Conservation (phyloP, 2,329 filamentous ascomycete species). For the Pleoardoris graminearum region DNA sequence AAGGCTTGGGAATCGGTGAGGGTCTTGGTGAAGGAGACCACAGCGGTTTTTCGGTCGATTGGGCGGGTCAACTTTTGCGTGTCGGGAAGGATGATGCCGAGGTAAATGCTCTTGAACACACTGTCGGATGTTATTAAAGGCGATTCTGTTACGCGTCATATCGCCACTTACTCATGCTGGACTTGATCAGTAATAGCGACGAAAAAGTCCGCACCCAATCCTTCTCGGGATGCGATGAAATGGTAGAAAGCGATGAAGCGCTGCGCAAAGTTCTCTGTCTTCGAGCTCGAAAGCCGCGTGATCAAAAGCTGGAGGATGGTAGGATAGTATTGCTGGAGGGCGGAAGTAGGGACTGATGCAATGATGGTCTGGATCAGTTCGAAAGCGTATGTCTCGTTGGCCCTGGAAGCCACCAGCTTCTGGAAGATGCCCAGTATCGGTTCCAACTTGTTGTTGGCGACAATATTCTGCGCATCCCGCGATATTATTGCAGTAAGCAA, state of each 20-base stretch:
- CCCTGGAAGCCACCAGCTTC: constrained; percentile 78
- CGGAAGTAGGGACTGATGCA: constrained; percentile 71
- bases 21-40: constrained; percentile 91
- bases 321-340: constrained; percentile 75
- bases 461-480: constrained; percentile 71
- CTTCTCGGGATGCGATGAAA: constrained; percentile 77
- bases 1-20: constrained; percentile 85
- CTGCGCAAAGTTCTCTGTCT: constrained; percentile 80
- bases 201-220: constrained; percentile 92
- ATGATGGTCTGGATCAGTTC: constrained; percentile 86
- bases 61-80: constrained; percentile 87
- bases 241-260: constrained; percentile 96
- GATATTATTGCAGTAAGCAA: constrained; percentile 83
- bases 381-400: constrained; percentile 83
- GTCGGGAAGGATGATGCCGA: constrained; percentile 81
- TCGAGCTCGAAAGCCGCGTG: constrained; percentile 70
- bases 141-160: background rate
- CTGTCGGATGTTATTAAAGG: constrained; percentile 44
- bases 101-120: constrained; percentile 83
- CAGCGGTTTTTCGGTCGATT: constrained; percentile 88
- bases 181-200: constrained; percentile 81
- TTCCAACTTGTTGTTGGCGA: constrained; percentile 79
- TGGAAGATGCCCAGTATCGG: constrained; percentile 95
- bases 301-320: constrained; percentile 82
- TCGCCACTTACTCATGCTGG: constrained; percentile 62